These are phyloP conservation scores for Arabis alpina DNA, from an alignment of 345 rosid genomes.

Conservation along the genomic window DNA sequence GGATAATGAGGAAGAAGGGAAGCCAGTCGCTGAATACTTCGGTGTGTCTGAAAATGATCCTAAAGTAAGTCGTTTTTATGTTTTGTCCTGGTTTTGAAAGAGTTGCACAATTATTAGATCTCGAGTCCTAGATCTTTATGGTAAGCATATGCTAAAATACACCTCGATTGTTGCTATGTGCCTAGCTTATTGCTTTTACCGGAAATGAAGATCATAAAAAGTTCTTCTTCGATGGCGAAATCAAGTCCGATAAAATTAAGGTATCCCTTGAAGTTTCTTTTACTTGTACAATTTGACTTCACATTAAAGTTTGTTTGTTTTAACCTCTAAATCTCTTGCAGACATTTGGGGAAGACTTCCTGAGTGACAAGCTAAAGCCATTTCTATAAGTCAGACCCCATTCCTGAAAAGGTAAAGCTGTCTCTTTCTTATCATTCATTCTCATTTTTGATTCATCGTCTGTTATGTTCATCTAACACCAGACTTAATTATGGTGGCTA, in stretches of 20 bases:
- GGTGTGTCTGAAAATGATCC: too few species aligned
- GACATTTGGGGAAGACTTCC: conserved; percentile 73
- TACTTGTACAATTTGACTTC: too few species aligned
- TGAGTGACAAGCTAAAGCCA: conserved; percentile 87
- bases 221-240: too few species aligned
- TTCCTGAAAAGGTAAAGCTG: conserved; percentile 75
- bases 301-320: too few species aligned
- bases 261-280: too few species aligned
- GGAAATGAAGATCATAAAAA: conserved; percentile 89
- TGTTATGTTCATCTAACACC: conserved; percentile 27
- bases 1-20: too few species aligned
- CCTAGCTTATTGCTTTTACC: conserved; percentile 79
- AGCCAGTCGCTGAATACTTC: too few species aligned
- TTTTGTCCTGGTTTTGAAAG: too few species aligned
- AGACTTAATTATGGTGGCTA: conserved; percentile 27
- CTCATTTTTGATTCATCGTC: conserved; percentile 12
- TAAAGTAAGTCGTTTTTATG: too few species aligned
- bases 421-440: conserved; percentile 26
- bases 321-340: conserved; percentile 38
- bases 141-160: conserved; percentile 10
- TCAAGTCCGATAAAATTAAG: too few species aligned
- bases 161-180: conserved; percentile 15
- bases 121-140: too few species aligned
- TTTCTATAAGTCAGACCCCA: conserved; percentile 88
- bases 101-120: too few species aligned